phyloP scores from a whole-genome alignment of 1,284 basidiomycete genomes.

The Malassezia equina region DNA sequence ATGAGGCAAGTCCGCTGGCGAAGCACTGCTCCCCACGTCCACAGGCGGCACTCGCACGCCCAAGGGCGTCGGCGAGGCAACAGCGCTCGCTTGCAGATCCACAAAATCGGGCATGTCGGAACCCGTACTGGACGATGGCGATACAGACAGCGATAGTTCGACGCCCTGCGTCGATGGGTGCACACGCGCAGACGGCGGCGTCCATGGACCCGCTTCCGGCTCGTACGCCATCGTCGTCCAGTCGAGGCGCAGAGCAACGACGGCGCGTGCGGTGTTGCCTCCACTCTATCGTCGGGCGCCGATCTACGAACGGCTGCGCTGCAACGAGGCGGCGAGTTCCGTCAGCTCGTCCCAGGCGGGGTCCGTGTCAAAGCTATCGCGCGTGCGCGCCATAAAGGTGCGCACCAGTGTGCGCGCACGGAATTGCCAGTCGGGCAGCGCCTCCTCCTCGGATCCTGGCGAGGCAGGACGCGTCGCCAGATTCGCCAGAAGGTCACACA shows the following conservation, averaged over 20 bases:
- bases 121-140: slow-evolving; percentile 1
- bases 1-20: slow-evolving; percentile 57
- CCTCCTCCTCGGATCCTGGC: slow-evolving; percentile 33
- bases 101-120: not conserved
- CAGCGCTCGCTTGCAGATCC: not conserved
- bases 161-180: too few relatives aligned
- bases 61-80: not conserved
- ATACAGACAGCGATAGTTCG: not conserved
- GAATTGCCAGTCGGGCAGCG: slow-evolving; percentile 61
- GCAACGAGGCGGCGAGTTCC: slow-evolving; percentile 47
- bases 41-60: not conserved
- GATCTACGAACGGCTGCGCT: not conserved
- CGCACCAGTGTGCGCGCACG: slow-evolving; percentile 78
- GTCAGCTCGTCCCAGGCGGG: slow-evolving; percentile 66
- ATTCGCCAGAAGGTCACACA: slow-evolving; percentile 67
- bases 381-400: slow-evolving; percentile 67
- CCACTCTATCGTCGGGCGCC: not conserved
- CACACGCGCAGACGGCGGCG: not conserved
- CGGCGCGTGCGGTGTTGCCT: not conserved
- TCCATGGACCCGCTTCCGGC: not conserved
- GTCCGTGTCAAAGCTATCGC: slow-evolving; percentile 67
- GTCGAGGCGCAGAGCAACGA: not conserved
- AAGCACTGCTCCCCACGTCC: not conserved
- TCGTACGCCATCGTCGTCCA: not conserved
- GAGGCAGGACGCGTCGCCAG: slow-evolving; percentile 58